Evolutionary conservation across 2,329 filamentous ascomycete genomes (phyloP).

Genomic region (Thelonectria discophora): DNA sequence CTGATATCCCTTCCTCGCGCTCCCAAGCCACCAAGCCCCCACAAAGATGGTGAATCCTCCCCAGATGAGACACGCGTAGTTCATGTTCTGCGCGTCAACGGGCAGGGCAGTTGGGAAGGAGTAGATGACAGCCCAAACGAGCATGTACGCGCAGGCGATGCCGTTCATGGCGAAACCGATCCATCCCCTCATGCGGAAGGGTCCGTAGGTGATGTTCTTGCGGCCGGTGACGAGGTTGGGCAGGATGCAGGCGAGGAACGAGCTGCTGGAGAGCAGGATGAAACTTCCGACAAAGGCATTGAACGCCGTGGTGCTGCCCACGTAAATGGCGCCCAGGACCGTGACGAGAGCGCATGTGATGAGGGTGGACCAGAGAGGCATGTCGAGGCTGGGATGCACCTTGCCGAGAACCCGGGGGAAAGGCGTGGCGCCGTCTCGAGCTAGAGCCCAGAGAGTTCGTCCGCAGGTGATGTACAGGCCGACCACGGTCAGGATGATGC

Average conservation of each 20-base stretch:
- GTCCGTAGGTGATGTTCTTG: slow-evolving; percentile 57
- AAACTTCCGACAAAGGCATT: slow-evolving; percentile 68
- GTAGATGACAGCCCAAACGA: slow-evolving; percentile 70
- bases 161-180: slow-evolving; percentile 61
- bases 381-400: slow-evolving; percentile 44
- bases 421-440: slow-evolving; percentile 51
- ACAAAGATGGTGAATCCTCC: slow-evolving; percentile 53
- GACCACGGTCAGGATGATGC: slow-evolving; percentile 48
- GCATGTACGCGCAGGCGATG: slow-evolving; percentile 65
- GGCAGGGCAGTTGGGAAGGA: slow-evolving; percentile 64
- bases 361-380: slow-evolving; percentile 58
- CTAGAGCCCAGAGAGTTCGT: slow-evolving; percentile 52
- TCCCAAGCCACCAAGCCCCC: slow-evolving; percentile 53
- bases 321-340: slow-evolving; percentile 69
- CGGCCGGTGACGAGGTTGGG: slow-evolving; percentile 59
- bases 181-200: slow-evolving; percentile 62
- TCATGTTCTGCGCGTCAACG: slow-evolving; percentile 59
- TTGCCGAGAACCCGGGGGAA: slow-evolving; percentile 42
- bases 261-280: slow-evolving; percentile 48
- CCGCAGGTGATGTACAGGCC: slow-evolving; percentile 52
- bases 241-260: slow-evolving; percentile 70
- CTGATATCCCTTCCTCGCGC: slow-evolving; percentile 40
- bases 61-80: slow-evolving; percentile 58
- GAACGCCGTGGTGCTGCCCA: slow-evolving; percentile 73
- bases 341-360: slow-evolving; percentile 57